Base-by-base conservation (phyloP, 805 yeast genomes). In the Starmerella sirachaensis region DNA sequence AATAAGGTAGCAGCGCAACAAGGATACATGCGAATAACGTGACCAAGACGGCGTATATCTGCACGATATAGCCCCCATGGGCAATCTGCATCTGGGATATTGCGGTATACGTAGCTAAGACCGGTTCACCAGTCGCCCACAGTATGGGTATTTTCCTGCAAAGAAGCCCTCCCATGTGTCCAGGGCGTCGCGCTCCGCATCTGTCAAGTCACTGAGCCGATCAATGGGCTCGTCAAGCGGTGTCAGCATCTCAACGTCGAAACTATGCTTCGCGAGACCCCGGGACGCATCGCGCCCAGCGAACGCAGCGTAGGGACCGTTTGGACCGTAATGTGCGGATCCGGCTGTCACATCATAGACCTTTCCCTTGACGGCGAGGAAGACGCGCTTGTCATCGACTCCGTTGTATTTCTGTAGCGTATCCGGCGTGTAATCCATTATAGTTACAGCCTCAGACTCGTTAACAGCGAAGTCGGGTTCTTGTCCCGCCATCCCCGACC, bases 231-330 rank as follows among this genome's bases (percentile, higher is more conserved):
- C 66, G 45, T 76, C 82, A 54, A 82, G 63, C 8, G 77, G 70
- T 26, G 76, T 78, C 19, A 91, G 63, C 56, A 66, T 67, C 37
- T 65, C 72, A 17, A 64, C 47, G 35, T 85, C 96, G 60, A 86
- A 88, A 13, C 93, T 80, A 59, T 85, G 86, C 51, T 72, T 64
- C 1, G 95, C 95, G 39, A 88, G 68, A 0, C 96, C 97, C 47
- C 97, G 67, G 1, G 93, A 78, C 3, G 96, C 96, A 61, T 88
- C 97, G 49, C 82, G 78, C 1, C 97, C 97, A 0, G 96, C 96
- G 66, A 88, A 88, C 54, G 81, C 83, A 29, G 81, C 76, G 60
- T 88, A 88, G 0, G 95, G 94, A 0, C 96, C 96, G 21, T 88
- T 82, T 6, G 97, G 97, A 0, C 97, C 97, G 58, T 88, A 88